These are phyloP conservation scores for Breynia disticha DNA, from an alignment of 441 rosid genomes.

Conservation along the genomic window DNA sequence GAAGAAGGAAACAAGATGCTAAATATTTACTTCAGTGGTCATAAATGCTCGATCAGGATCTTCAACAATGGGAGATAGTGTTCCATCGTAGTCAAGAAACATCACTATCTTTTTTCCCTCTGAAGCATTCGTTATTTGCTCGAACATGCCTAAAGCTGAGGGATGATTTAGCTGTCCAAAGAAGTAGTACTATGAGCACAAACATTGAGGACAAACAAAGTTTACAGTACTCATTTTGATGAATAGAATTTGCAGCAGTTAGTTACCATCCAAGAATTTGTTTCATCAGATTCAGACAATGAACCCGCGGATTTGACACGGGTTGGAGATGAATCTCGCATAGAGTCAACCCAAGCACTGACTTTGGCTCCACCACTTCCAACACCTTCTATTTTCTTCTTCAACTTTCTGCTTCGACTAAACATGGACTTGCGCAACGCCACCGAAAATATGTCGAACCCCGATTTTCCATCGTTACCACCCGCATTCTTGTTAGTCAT, in stretches of 20 bases:
- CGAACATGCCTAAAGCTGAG: conserved; percentile 66
- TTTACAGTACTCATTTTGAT: too few relatives aligned
- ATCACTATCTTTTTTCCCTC: conserved; percentile 72
- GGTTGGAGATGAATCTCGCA: conserved; percentile 82
- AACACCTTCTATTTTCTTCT: conserved; percentile 40
- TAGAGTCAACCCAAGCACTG: conserved; percentile 68
- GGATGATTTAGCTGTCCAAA: conserved; percentile 53
- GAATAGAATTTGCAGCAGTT: too few relatives aligned
- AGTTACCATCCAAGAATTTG: conserved; percentile 62
- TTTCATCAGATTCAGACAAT: conserved; percentile 21
- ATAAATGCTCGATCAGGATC: conserved; percentile 87
- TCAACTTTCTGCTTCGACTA: conserved; percentile 26
- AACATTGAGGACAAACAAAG: neutral
- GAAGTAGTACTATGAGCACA: neutral
- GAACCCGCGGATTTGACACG: conserved; percentile 42
- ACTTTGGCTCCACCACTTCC: conserved; percentile 35
- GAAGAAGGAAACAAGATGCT: neutral
- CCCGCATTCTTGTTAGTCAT: conserved; percentile 60
- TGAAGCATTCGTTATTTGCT: conserved; percentile 53
- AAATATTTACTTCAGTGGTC: conserved; percentile 48
- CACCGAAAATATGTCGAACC: conserved; percentile 25
- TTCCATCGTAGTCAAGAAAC: conserved; percentile 91
- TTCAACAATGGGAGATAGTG: conserved; percentile 82
- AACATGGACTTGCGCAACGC: conserved; percentile 26
- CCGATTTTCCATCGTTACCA: conserved; percentile 25